phyloP scores from a whole-genome alignment of 2,329 filamentous ascomycete genomes.

The Blumeria hordei region DNA sequence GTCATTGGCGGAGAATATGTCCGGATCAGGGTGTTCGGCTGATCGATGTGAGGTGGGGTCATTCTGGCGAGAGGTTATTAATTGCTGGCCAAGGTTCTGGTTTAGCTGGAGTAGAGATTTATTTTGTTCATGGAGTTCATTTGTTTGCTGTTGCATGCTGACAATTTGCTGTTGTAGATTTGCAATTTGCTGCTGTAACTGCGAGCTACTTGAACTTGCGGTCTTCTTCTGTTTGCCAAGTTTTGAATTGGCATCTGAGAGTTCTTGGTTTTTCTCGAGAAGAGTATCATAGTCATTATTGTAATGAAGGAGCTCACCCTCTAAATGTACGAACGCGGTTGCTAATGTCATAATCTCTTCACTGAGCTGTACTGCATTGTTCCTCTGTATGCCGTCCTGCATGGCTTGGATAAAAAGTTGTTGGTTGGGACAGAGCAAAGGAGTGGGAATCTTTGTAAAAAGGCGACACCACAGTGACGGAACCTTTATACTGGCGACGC shows the following conservation, averaged over 20 bases:
- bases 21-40: too few relatives aligned
- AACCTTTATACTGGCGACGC: background rate
- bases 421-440: constrained; percentile 1
- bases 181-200: background rate
- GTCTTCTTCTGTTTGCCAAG: background rate
- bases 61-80: too few relatives aligned
- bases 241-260: background rate
- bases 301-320: background rate
- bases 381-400: background rate
- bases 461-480: background rate
- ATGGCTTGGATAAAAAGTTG: background rate
- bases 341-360: background rate
- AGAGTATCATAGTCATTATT: constrained; percentile 1
- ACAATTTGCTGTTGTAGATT: too few relatives aligned
- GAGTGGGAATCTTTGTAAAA: background rate
- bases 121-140: background rate
- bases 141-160: background rate
- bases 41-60: too few relatives aligned
- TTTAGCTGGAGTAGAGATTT: too few relatives aligned
- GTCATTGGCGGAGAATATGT: too few relatives aligned
- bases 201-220: background rate
- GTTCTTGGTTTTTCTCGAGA: background rate
- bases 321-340: background rate
- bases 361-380: background rate
- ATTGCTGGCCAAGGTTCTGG: too few relatives aligned